Conservation (phyloP, 768 basidiomycete genomes). For the Leccinum imitatum region DNA sequence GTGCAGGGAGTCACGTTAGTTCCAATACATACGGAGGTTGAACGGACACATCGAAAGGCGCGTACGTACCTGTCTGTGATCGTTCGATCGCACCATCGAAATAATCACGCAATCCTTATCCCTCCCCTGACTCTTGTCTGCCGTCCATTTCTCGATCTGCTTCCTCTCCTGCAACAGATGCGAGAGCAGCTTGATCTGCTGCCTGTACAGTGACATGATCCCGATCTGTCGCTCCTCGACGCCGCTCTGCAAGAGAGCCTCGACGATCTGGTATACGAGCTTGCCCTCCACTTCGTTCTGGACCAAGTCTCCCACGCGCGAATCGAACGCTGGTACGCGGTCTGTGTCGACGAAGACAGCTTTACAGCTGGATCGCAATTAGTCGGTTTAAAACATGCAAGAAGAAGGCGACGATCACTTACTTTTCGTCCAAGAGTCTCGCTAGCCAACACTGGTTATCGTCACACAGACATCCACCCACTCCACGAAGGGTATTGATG, state of each 20-base stretch:
- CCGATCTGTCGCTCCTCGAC: slow-evolving; percentile 73
- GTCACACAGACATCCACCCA: slow-evolving; percentile 30
- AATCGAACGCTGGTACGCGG: slow-evolving; percentile 71
- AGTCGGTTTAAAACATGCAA: not conserved
- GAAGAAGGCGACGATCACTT: slow-evolving; percentile 16
- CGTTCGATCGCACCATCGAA: slow-evolving; percentile 89
- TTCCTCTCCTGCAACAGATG: slow-evolving; percentile 55
- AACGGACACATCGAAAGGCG: not conserved
- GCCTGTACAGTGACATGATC: slow-evolving; percentile 88
- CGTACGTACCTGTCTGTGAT: slow-evolving; percentile 61
- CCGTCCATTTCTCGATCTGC: slow-evolving; percentile 82
- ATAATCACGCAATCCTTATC: slow-evolving; percentile 96
- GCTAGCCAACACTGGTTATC: slow-evolving; percentile 68
- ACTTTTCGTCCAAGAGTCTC: slow-evolving; percentile 64
- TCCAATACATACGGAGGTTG: not conserved
- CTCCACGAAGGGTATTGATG: slow-evolving; percentile 44
- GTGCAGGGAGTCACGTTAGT: not conserved
- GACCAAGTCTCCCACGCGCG: slow-evolving; percentile 81
- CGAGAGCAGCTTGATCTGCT: slow-evolving; percentile 89
- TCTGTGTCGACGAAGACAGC: slow-evolving; percentile 97
- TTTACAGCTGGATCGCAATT: slow-evolving; percentile 54
- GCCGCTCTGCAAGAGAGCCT: slow-evolving; percentile 65
- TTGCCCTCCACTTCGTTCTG: slow-evolving; percentile 85
- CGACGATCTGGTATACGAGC: slow-evolving; percentile 64
- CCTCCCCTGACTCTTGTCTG: slow-evolving; percentile 90